Evolutionary conservation across 2,329 filamentous ascomycete genomes (phyloP).

Genomic region (Penicillium sp.): DNA sequence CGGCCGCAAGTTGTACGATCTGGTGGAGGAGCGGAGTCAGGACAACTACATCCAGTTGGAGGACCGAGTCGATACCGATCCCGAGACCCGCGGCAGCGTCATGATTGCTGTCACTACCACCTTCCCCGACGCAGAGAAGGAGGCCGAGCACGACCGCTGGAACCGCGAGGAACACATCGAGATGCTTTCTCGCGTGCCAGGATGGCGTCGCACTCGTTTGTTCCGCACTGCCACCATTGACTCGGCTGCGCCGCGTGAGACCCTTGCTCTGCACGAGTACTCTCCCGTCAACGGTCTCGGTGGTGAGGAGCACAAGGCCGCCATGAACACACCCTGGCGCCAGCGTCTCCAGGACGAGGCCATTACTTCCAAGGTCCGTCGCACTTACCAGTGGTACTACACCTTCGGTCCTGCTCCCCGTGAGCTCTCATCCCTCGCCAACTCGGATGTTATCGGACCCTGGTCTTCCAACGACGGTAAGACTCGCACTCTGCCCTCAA

Average conservation of each 20-base stretch:
- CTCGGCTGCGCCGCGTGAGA: conserved; percentile 56
- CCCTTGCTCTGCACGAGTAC: conserved; percentile 73
- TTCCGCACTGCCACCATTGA: conserved; percentile 69
- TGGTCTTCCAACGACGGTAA: conserved; percentile 59
- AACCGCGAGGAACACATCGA: conserved; percentile 72
- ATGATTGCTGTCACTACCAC: conserved; percentile 65
- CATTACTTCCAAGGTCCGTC: conserved; percentile 58
- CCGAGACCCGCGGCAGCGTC: conserved; percentile 55
- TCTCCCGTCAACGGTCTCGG: conserved; percentile 65
- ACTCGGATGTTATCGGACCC: conserved; percentile 48
- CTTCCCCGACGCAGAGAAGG: conserved; percentile 51
- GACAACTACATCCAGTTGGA: conserved; percentile 62
- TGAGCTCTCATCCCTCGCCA: conserved; percentile 61
- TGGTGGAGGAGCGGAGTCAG: conserved; percentile 58
- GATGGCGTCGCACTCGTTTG: conserved; percentile 73
- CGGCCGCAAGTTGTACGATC: conserved; percentile 69
- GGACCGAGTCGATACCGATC: conserved; percentile 58
- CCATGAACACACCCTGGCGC: conserved; percentile 63
- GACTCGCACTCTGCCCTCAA: conserved; percentile 53
- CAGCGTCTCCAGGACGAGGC: conserved; percentile 60
- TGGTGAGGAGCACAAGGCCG: conserved; percentile 63
- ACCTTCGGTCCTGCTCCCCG: conserved; percentile 74
- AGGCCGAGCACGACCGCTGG: conserved; percentile 66
- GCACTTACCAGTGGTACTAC: conserved; percentile 73
- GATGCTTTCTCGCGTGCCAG: conserved; percentile 71